Evolutionary conservation across 2,329 filamentous ascomycete species (phyloP).

Genomic region (Pseudogymnoascus sp.): DNA sequence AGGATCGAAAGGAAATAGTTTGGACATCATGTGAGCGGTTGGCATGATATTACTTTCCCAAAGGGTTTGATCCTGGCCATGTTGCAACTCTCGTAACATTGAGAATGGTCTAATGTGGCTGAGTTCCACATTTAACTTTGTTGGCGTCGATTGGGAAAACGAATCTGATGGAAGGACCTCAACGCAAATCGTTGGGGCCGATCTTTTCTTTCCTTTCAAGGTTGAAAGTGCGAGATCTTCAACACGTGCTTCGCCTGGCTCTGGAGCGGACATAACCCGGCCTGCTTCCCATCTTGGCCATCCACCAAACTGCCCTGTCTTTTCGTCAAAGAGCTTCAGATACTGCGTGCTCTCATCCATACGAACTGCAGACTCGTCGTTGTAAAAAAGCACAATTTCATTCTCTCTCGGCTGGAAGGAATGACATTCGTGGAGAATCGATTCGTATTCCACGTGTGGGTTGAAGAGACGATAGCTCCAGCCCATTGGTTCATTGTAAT

Average conservation of each 20-base stretch:
- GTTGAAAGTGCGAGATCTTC: background rate
- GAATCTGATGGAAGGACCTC: conserved; percentile 5
- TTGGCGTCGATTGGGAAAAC: background rate
- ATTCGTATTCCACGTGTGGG: background rate
- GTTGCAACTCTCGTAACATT: conserved; percentile 4
- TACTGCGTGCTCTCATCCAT: conserved; percentile 3
- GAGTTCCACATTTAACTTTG: background rate
- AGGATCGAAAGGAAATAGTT: background rate
- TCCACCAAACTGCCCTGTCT: background rate
- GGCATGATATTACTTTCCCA: conserved; percentile 6
- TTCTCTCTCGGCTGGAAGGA: conserved; percentile 10
- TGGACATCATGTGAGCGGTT: background rate
- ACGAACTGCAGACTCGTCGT: background rate
- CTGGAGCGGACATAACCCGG: background rate
- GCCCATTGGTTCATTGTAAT: background rate
- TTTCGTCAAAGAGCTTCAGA: background rate
- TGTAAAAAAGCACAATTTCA: conserved; percentile 11
- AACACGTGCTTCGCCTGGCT: background rate
- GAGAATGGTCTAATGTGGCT: background rate
- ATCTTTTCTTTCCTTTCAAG: background rate
- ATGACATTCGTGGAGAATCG: background rate
- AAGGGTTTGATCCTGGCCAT: background rate
- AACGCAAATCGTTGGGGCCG: background rate
- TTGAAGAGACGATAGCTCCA: conserved; percentile 5
- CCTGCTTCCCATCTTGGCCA: conserved; percentile 7